Evolutionary conservation across 257 asterid species (phyloP), one percentile per base, ranked within the genome.

Genomic region (Ilex aquifolium): DNA sequence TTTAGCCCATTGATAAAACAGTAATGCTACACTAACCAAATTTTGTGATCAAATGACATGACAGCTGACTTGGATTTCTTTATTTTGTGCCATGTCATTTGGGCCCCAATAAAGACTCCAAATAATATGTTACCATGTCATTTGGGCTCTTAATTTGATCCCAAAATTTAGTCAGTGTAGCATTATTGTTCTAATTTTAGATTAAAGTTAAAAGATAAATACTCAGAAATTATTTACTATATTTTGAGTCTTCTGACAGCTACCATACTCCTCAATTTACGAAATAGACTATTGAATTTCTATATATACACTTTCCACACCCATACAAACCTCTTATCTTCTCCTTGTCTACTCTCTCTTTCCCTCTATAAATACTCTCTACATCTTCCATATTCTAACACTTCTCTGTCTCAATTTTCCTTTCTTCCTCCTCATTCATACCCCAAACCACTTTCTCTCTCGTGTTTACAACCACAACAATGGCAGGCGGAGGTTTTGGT

Each of bases 401-500:
- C 62, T 46, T 46, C n/a, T n/a, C 15, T 46, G 13, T 46, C 52
- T 11, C 52, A 2, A 27, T 14, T 9, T 61, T 32, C 63, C 32
- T 31, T 13, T 61, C 10, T 27, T 13, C 39, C 48, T 6, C 12
- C 12, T 42, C 12, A 21, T 21, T 21, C 27, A 21, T 21, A 11
- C 10, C 12, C 3, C 10, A 46, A 10, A 46, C 3, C 3, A 10
- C 11, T 46, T 46, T 46, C 52, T 10, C 52, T 46, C 1, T 46
- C 2, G 4, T 0, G 3, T 13, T 16, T 31, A 16, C 13, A 31
- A 58, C 60, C 17, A 21, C 6, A 63, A 67, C 51, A 64, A 90
- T 90, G 97, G 95, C 97, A 17, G 97, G 90, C 31, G 96, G 96
- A 62, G 97, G 95, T 56, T 50, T 87, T 12, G 87, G 61, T 29